These are phyloP conservation scores for Geum urbanum DNA, from an alignment of 306 rosid genomes.

Conservation along the genomic window DNA sequence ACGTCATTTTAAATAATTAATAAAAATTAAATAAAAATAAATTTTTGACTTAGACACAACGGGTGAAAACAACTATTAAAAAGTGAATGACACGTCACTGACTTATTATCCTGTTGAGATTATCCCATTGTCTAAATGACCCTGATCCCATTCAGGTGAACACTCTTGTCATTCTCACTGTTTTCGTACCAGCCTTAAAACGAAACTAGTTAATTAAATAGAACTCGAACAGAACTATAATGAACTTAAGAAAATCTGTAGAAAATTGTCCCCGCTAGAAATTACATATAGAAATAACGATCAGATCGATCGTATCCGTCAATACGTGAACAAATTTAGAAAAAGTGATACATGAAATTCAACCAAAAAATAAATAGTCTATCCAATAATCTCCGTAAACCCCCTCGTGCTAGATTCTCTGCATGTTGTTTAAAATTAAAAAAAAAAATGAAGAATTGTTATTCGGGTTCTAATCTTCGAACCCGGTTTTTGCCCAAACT, in stretches of 20 bases:
- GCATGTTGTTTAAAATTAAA: neutral
- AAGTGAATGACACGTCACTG: too few relatives aligned
- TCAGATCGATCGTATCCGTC: slow-evolving; percentile 12
- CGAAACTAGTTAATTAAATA: too few relatives aligned
- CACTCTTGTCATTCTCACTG: slow-evolving; percentile 26
- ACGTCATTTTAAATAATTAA: too few relatives aligned
- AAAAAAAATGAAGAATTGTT: neutral
- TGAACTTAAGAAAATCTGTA: neutral
- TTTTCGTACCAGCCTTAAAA: slow-evolving; percentile 23
- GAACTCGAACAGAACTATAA: neutral
- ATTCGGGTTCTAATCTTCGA: slow-evolving; percentile 40
- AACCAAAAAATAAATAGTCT: neutral
- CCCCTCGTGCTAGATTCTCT: neutral
- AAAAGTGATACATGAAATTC: neutral
- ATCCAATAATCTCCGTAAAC: slow-evolving; percentile 30
- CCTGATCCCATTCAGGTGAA: too few relatives aligned
- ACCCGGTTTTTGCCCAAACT: slow-evolving; percentile 87
- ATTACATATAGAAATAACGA: slow-evolving; percentile 4
- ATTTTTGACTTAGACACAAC: too few relatives aligned
- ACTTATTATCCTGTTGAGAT: too few relatives aligned
- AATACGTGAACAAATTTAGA: slow-evolving; percentile 4
- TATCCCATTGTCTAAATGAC: too few relatives aligned
- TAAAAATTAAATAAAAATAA: too few relatives aligned
- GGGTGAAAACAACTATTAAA: too few relatives aligned
- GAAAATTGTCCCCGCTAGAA: slow-evolving; percentile 27